Percentiles rank a stretch among this genome's conserved stretches.
Evolutionary conservation across 495 filamentous ascomycete genomes (phyloP).

Genomic region (Aspergillus homomorphus): DNA sequence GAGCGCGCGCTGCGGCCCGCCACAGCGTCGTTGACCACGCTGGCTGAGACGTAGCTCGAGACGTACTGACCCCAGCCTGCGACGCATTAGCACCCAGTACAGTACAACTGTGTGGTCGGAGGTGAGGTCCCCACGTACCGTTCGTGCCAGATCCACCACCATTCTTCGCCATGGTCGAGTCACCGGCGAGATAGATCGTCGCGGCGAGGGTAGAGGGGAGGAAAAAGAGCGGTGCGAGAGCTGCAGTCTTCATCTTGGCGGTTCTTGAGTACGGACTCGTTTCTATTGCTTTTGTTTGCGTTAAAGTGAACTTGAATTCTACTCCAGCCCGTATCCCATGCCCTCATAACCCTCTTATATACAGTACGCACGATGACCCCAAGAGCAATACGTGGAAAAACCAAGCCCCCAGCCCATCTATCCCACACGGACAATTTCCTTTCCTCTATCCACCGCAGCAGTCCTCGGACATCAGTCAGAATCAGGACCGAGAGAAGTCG

Average conservation of each 20-base stretch:
- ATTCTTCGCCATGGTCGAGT: conserved; percentile 54
- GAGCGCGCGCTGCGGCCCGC: conserved; percentile 58
- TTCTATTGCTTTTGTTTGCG: not conserved
- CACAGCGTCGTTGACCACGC: conserved; percentile 57
- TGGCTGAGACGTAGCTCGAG: conserved; percentile 34
- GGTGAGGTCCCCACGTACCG: conserved; percentile 17
- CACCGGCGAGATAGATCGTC: conserved; percentile 53
- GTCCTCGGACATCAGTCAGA: not conserved
- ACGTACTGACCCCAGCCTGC: conserved; percentile 62
- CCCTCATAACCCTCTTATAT: not conserved
- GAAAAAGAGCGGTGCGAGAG: conserved; percentile 18
- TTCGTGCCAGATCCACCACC: conserved; percentile 35
- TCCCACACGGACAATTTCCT: not conserved
- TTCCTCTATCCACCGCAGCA: not conserved
- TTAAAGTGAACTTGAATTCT: not conserved
- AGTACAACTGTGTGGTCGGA: not conserved
- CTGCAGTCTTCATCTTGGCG: conserved; percentile 26
- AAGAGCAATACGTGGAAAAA: not conserved
- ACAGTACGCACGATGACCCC: no score
- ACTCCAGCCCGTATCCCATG: no score
- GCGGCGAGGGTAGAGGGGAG: conserved; percentile 28
- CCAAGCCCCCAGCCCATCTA: not conserved
- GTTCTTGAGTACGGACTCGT: no score
- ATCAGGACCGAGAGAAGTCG: no score
- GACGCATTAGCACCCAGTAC: conserved; percentile 2